Evolutionary conservation across 345 rosid species (phyloP).

Genomic region (Pistacia atlantica): DNA sequence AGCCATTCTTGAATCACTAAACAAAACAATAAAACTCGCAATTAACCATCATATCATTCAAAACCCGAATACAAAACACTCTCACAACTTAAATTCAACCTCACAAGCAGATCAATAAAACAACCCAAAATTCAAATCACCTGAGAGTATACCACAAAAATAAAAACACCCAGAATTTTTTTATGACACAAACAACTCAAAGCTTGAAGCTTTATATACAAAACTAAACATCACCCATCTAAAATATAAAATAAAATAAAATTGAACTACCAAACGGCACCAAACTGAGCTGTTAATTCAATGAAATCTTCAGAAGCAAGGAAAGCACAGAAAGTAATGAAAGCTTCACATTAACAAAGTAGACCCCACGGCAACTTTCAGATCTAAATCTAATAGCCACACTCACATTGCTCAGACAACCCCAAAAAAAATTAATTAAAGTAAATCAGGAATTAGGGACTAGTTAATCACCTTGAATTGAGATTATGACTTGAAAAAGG

Average conservation of each 20-base stretch:
- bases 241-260: neutral
- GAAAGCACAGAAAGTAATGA: constrained; percentile 21
- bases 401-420: neutral
- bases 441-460: neutral
- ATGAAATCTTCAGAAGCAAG: constrained; percentile 36
- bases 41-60: constrained; percentile 9
- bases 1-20: constrained; percentile 39
- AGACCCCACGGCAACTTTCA: constrained; percentile 24
- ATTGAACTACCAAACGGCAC: constrained; percentile 28
- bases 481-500: neutral
- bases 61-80: constrained; percentile 13
- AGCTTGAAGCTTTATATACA: constrained; percentile 31
- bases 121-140: neutral
- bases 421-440: neutral
- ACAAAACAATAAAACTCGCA: constrained; percentile 5
- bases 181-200: neutral
- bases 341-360: constrained; percentile 33
- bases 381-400: constrained; percentile 38
- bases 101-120: constrained; percentile 8
- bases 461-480: neutral
- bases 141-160: neutral
- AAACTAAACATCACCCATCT: constrained; percentile 8
- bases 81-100: neutral
- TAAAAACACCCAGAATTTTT: constrained; percentile 11
- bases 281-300: constrained; percentile 27